Base-by-base conservation (phyloP, 352 stramenopile species). In the Globisporangium heterothallicum region DNA sequence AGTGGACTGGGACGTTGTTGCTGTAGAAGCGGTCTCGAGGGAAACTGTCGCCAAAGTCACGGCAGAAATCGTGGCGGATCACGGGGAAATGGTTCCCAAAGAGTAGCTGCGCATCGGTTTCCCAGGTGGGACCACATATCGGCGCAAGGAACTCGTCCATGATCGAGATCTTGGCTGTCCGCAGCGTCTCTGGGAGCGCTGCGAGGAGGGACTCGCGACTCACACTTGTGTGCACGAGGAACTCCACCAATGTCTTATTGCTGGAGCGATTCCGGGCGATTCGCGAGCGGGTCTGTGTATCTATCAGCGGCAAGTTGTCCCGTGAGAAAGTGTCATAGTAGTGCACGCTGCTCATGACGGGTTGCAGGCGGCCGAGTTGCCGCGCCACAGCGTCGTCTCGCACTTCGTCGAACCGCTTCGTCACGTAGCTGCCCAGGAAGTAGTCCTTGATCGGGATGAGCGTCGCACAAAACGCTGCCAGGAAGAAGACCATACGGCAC, bases 11-110 rank as follows among this genome's bases (percentile, higher is more conserved):
- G 56, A 3, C 19, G 24, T 1, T 24, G 36, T 40, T 68, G 42
- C 9, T 69, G 42, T 72, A 76, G 40, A 72, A 76, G 16, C 67
- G 67, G 27, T 68, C 38, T n/a, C 36, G 53, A 21, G 63, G 55
- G 46, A 76, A 76, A 2, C 30, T 44, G 16, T 55, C 45, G 48
- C 60, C 30, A n/a, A 68, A 76, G n/a, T 76, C 63, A 6, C 54
- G 51, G 16, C 67, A 76, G 29, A 76, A 76, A 10, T 72, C 67
- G 42, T 76, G 67, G 13, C 22, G 53, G 27, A 76, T 70, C 14
- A 13, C 22, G 12, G 64, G 68, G 25, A 77, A 77, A 54, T 62
- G 74, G 34, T 66, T 66, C 6, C 68, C 68, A 42, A 77, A 77
- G 10, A 73, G 42, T 18, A 70, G 46, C 26, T 71, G 68, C 5